Evolutionary conservation across 306 rosid species (phyloP).

Genomic region (Prinsepia uniflora): DNA sequence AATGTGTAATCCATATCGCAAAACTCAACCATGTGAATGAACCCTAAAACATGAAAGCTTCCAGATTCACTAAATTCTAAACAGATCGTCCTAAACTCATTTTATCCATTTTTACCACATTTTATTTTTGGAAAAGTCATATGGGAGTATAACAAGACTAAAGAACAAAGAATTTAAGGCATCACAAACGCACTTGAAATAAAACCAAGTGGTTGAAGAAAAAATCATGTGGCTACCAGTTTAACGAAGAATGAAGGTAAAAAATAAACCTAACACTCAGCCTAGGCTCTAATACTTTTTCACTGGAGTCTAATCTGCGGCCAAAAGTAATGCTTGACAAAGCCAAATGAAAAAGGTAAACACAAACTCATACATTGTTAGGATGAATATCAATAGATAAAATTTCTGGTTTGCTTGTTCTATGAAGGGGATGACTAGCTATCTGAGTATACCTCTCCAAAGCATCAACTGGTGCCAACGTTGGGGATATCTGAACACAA

Average conservation of each 20-base stretch:
- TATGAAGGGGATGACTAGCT: constrained; percentile 96
- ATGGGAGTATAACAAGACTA: neutral
- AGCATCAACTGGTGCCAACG: constrained; percentile 78
- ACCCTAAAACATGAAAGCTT: neutral
- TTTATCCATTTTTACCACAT: neutral
- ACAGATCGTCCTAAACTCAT: neutral
- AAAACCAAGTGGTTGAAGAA: neutral
- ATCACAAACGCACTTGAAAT: neutral
- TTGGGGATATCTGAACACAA: constrained; percentile 63
- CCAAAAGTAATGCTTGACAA: neutral
- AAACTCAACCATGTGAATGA: neutral
- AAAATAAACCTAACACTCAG: neutral
- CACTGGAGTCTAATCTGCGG: neutral
- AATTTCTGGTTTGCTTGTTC: constrained; percentile 94
- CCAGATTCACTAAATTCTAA: neutral
- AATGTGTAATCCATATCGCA: neutral
- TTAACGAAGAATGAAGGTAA: too few relatives aligned
- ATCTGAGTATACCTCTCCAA: constrained; percentile 85
- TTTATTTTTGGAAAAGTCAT: neutral
- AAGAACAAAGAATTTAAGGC: neutral
- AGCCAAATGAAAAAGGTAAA: neutral
- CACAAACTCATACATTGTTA: constrained; percentile 51
- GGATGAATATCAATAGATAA: constrained; percentile 65
- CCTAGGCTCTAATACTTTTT: neutral
- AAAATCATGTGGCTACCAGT: neutral